Base-by-base conservation (phyloP, 768 basidiomycete genomes). In the Naematelia aurantialba region DNA sequence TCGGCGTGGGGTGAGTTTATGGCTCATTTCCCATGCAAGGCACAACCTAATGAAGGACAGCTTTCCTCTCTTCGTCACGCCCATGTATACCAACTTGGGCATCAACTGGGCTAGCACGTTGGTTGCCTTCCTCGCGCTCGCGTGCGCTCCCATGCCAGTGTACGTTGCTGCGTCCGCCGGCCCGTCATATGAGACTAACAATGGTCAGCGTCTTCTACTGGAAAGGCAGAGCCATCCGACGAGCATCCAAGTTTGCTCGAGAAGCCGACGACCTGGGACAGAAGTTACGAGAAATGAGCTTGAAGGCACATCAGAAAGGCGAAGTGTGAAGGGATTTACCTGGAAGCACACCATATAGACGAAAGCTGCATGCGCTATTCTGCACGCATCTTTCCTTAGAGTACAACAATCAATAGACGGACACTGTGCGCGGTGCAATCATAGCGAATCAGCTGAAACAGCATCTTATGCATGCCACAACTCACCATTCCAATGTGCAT, bases 1-100 rank as follows among this genome's bases (percentile, higher is more conserved):
- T 84, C 61, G 86, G 84, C 21, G 85, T 83, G 1, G 79, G 8
- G 17, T n/a, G 21, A 25, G 24, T 25, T 5, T 10, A 47, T 26
- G 14, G 50, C 25, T 27, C 29, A 13, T 29, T 31, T 29, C 52
- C n/a, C 14, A 22, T 17, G 31, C 12, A 8, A 48, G 45, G 17
- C 17, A 5, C 14, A 5, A 17, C 10, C 22, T 26, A 31, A 21
- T 34, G 5, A 5, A 46, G 3, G 22, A 11, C 27, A 47, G 46
- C 4, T 69, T 79, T 55, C 76, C 78, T 1, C 56, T 78, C 24
- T 74, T 76, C 52, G 66, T 66, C 5, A 12, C 58, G n/a, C 70
- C 67, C 22, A 70, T 79, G 62, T 79, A 65, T 61, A 39, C 63
- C 24, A 75, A 70, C 21, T 74, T 79, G 27, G 77, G 76, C 1